Evolutionary conservation across 1,284 basidiomycete genomes (phyloP).

Genomic region (Heterobasidion annosum): DNA sequence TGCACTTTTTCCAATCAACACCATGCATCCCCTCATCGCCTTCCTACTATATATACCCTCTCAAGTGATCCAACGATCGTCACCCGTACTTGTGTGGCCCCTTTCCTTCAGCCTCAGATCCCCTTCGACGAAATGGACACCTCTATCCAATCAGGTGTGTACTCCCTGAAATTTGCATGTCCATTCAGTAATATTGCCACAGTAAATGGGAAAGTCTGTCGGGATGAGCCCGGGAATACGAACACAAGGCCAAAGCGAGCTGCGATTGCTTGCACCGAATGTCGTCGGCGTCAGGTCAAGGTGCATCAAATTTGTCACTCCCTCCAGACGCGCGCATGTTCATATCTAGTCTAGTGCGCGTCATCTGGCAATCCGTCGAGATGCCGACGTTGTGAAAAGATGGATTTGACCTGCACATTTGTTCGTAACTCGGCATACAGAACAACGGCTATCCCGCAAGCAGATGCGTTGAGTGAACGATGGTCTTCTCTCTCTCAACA

Average conservation of each 20-base stretch:
- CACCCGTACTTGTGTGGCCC: too few species aligned
- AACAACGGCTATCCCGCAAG: neutral
- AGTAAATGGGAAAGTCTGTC: too few species aligned
- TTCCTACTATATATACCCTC: too few species aligned
- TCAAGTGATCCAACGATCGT: too few species aligned
- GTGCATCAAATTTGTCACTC: constrained; percentile 13
- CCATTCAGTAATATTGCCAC: too few species aligned
- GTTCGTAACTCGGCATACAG: constrained; percentile 1
- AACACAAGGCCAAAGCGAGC: constrained; percentile 19
- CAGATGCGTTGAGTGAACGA: neutral
- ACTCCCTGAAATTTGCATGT: too few species aligned
- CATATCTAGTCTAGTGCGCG: neutral
- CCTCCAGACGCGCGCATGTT: neutral
- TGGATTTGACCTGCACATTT: constrained; percentile 8
- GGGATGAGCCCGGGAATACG: neutral
- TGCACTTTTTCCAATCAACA: too few species aligned
- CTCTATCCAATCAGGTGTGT: neutral
- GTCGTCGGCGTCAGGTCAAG: constrained; percentile 34
- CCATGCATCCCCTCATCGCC: too few species aligned
- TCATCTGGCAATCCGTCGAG: constrained; percentile 1
- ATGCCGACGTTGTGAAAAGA: constrained; percentile 12
- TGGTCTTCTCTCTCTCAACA: neutral
- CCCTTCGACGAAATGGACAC: neutral
- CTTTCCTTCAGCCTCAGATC: neutral
- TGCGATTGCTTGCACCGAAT: constrained; percentile 31